A percentile compares a stretch with the other conserved stretches of the same genome.
Conservation (phyloP, 2,329 filamentous ascomycete genomes). For the Pyrenochaeta sp. region DNA sequence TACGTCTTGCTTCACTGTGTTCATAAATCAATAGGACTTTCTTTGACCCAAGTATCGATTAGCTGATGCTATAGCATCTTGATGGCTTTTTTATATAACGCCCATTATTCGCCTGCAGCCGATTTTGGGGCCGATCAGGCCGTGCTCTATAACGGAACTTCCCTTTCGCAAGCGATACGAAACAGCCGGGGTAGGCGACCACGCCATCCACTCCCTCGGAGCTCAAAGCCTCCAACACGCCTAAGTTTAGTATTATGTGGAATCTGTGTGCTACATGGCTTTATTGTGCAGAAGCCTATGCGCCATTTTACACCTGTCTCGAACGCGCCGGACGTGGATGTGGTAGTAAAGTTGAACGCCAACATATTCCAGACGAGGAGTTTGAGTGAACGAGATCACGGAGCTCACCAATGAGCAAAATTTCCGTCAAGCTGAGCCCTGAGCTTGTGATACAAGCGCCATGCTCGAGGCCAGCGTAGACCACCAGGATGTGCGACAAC, state of each 20-base stretch:
- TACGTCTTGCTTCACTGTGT: neutral
- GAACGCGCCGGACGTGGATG: neutral
- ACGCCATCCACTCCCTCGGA: neutral
- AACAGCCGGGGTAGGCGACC: constrained; percentile 3
- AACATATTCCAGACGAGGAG: neutral
- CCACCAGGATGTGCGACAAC: neutral
- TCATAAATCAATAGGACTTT: neutral
- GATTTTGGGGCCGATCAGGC: neutral
- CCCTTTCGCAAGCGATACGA: neutral
- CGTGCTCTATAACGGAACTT: neutral
- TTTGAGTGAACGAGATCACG: neutral
- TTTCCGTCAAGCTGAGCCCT: neutral
- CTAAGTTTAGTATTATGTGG: neutral
- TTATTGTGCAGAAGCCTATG: neutral
- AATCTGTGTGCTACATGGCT: neutral
- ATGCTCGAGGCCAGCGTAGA: neutral
- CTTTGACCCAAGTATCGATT: neutral
- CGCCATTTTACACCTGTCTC: neutral
- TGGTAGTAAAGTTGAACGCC: neutral
- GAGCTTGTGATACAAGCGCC: neutral
- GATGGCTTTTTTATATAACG: neutral
- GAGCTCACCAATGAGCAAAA: neutral
- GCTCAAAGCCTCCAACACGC: neutral
- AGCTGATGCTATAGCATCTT: neutral
- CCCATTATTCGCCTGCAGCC: neutral